phyloP scores from a whole-genome alignment of 306 rosid species.

The Hippophae gyantsensis region DNA sequence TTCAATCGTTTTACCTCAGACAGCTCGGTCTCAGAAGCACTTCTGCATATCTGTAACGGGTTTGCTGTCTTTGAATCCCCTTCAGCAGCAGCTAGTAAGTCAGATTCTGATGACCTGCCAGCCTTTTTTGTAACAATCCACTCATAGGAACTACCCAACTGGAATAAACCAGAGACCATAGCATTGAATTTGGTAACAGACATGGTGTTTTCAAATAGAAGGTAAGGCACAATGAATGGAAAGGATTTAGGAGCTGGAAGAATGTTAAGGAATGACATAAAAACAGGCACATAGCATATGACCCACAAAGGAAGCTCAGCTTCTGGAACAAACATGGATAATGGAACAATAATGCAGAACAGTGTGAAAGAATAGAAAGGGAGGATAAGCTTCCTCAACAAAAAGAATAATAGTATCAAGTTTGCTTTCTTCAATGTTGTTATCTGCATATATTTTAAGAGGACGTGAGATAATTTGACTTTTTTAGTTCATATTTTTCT shows the following conservation, averaged over 20 bases:
- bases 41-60: conserved; percentile 50
- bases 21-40: conserved; percentile 67
- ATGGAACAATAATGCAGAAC: conserved; percentile 90
- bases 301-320: conserved; percentile 95
- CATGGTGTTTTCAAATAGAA: conserved; percentile 90
- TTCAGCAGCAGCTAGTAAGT: conserved; percentile 67
- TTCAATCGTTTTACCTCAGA: conserved; percentile 37
- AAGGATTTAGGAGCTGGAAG: conserved; percentile 90
- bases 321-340: conserved; percentile 95
- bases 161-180: conserved; percentile 89
- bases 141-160: conserved; percentile 88
- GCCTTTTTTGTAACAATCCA: conserved; percentile 94
- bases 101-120: conserved; percentile 83
- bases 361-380: conserved; percentile 92
- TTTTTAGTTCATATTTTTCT: conserved; percentile 5
- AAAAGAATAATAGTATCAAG: conserved; percentile 75
- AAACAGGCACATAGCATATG: conserved; percentile 80
- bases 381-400: conserved; percentile 81
- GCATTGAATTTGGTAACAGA: conserved; percentile 97
- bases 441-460: conserved; percentile 46
- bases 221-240: conserved; percentile 89
- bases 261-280: conserved; percentile 83
- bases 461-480: conserved; percentile 9
- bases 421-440: conserved; percentile 81
- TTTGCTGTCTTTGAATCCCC: conserved; percentile 45